phyloP scores from a whole-genome alignment of 2,329 filamentous ascomycete species.

The Zymoseptoria ardabiliae region DNA sequence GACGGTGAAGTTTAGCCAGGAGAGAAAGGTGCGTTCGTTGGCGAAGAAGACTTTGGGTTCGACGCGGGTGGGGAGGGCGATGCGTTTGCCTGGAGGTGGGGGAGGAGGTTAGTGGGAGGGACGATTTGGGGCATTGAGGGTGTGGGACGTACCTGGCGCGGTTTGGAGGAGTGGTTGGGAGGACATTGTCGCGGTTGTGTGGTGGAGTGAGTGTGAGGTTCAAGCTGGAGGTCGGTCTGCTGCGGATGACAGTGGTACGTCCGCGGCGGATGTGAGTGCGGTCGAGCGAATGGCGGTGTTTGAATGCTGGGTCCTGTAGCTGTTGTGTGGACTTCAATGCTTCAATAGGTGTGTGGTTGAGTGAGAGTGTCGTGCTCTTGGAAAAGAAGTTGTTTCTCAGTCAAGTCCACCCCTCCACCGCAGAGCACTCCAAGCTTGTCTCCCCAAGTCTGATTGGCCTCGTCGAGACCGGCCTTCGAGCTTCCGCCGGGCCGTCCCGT shows the following conservation, averaged over 20 bases:
- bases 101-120: slow-evolving; percentile 6
- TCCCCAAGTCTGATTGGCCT: background rate
- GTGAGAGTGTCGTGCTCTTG: background rate
- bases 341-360: background rate
- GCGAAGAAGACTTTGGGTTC: slow-evolving; percentile 99
- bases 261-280: background rate
- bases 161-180: slow-evolving; percentile 93
- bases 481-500: too few species aligned
- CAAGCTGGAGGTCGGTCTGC: background rate
- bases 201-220: background rate
- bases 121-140: slow-evolving; percentile 3
- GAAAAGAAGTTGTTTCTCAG: background rate
- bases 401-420: background rate
- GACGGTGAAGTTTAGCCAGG: slow-evolving; percentile 99
- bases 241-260: slow-evolving; percentile 3
- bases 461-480: background rate
- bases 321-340: background rate
- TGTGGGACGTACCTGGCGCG: slow-evolving; percentile 60
- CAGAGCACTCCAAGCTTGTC: background rate
- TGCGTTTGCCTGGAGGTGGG: slow-evolving; percentile 71
- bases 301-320: background rate
- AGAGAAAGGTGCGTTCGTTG: slow-evolving; percentile 98
- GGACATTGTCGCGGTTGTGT: slow-evolving; percentile 59
- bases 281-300: background rate
- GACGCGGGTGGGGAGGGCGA: slow-evolving; percentile 93